phyloP scores from a whole-genome alignment of 345 rosid species.

The Gossypium australe region DNA sequence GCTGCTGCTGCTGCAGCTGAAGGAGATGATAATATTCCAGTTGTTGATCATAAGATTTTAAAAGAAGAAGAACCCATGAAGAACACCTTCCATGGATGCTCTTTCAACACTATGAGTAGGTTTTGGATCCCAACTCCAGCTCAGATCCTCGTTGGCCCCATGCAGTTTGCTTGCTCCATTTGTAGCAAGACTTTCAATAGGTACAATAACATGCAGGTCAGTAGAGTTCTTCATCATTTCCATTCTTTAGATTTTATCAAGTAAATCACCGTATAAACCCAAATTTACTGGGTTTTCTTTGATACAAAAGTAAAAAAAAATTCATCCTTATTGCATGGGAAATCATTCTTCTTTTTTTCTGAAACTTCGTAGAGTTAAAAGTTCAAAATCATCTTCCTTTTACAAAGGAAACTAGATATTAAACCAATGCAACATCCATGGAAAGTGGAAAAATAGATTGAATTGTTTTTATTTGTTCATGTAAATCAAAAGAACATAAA shows the following conservation, averaged over 20 bases:
- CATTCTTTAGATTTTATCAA: neutral
- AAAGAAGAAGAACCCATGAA: slow-evolving; percentile 22
- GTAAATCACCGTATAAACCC: neutral
- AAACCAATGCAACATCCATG: neutral
- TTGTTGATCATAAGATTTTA: slow-evolving; percentile 11
- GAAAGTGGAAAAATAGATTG: neutral
- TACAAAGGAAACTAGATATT: neutral
- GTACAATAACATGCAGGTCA: slow-evolving; percentile 90
- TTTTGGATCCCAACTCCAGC: slow-evolving; percentile 87
- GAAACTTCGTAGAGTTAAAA: too few species aligned
- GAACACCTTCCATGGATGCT: slow-evolving; percentile 26
- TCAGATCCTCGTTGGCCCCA: slow-evolving; percentile 77
- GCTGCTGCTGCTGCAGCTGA: neutral
- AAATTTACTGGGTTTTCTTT: neutral
- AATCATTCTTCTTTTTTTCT: neutral
- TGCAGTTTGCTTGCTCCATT: slow-evolving; percentile 76
- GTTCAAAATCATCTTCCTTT: too few species aligned
- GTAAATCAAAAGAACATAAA: neutral
- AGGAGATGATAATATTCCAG: slow-evolving; percentile 9
- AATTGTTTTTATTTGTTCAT: neutral
- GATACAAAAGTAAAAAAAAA: neutral
- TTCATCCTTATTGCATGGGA: neutral
- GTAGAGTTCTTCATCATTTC: neutral
- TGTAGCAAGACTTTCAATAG: slow-evolving; percentile 82
- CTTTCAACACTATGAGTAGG: slow-evolving; percentile 44